Evolutionary conservation across 345 rosid genomes (phyloP), one percentile per base, ranked within the genome.

Genomic region (Balakata baccata): DNA sequence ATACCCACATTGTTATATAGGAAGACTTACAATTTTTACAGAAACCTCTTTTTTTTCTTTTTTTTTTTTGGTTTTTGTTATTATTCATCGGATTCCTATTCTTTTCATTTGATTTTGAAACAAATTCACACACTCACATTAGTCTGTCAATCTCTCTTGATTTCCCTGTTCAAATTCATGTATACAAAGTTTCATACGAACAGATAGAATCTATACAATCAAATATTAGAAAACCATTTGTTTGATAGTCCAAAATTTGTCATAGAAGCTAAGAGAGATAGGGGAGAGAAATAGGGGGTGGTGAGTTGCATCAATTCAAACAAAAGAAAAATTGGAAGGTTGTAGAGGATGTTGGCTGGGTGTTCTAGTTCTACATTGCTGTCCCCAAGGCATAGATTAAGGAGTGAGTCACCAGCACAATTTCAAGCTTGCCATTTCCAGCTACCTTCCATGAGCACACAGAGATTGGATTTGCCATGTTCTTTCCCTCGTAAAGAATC

Each of bases 331-430:
- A 51, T 68, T 78, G 85, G 79, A 82, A 82, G 81, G 62, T 75
- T 83, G 71, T 87, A 89, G 88, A 92, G 86, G 82, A 95, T 95
- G 99, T 91, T 95, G 99, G 97, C 97, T 77, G 98, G 99, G 85
- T 91, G 96, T 85, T 91, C 98, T 75, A 92, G 96, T 81, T 88
- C 98, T 65, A 80, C 97, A 89, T 80, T 95, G 89, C 75, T 92
- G 88, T 95, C 99, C 68, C 99, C 99, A 45, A 92, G 98, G 86
- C 88, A 92, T 84, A 89, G 98, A 89, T 89, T 95, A 78, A 95
- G 91, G 87, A 95, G 91, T 73, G 99, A 92, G 84, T 83, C 93
- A 72, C 23, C 92, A n/a, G 86, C 91, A 83, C 93, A 89, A 85
- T 87, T 86, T 78, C 92, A 83, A 81, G 88, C 90, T 84, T 89